phyloP scores from a whole-genome alignment of 495 filamentous ascomycete species.

The Amniculicola lignicola region DNA sequence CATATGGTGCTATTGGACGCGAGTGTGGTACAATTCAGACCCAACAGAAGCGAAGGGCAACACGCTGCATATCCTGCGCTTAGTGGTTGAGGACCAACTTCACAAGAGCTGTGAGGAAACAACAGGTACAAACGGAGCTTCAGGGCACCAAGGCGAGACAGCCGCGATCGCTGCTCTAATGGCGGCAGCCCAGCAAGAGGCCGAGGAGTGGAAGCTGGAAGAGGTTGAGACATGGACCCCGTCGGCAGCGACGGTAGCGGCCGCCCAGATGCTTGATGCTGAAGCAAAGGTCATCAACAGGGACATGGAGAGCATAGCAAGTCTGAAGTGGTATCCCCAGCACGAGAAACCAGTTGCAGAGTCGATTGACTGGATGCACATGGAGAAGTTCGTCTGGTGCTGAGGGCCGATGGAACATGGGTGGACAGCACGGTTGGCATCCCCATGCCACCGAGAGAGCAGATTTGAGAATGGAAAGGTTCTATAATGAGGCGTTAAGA shows the following conservation, averaged over 20 bases:
- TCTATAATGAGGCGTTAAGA: too few relatives aligned
- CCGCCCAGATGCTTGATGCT: slow-evolving; percentile 53
- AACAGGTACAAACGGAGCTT: slow-evolving; percentile 6
- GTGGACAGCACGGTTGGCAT: too few relatives aligned
- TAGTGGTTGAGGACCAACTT: slow-evolving; percentile 64
- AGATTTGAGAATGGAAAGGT: too few relatives aligned
- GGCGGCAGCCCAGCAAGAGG: slow-evolving; percentile 54
- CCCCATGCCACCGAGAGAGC: too few relatives aligned
- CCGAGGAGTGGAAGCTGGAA: slow-evolving; percentile 56
- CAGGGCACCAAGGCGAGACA: slow-evolving; percentile 3
- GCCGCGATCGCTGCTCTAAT: slow-evolving; percentile 52
- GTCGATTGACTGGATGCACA: slow-evolving; percentile 77
- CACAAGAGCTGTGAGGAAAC: slow-evolving; percentile 17
- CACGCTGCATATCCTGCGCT: slow-evolving; percentile 72
- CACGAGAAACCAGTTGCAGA: slow-evolving; percentile 46
- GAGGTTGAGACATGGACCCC: slow-evolving; percentile 67
- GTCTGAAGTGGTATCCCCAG: slow-evolving; percentile 60
- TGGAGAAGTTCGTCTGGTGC: slow-evolving; percentile 96
- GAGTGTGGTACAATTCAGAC: slow-evolving; percentile 58
- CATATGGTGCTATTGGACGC: slow-evolving; percentile 79
- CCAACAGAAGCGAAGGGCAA: slow-evolving; percentile 53
- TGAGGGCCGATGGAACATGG: too few relatives aligned
- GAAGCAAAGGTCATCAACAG: slow-evolving; percentile 55
- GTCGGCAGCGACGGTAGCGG: slow-evolving; percentile 53
- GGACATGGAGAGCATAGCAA: slow-evolving; percentile 60